Evolutionary conservation across 352 stramenopile species (phyloP), one percentile per base, ranked within the genome.

Genomic region (Pythium dissimile): DNA sequence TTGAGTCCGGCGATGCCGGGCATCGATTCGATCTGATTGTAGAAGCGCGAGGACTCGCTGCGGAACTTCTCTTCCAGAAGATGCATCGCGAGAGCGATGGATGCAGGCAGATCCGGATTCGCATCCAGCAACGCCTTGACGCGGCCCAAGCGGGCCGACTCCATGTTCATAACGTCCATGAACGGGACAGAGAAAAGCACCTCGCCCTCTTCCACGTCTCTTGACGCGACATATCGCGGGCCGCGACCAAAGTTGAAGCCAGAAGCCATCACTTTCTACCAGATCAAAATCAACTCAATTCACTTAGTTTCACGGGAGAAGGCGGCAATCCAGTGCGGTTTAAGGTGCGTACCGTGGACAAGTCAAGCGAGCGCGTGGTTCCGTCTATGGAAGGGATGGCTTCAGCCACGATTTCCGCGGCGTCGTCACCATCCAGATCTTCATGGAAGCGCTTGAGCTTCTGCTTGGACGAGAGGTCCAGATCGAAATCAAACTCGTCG

Each of bases 141-240:
- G 16, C 64, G 53, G 11, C 59, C 64, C 13, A 47, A 28, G 15
- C 18, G 39, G 9, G 64, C 64, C 10, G 64, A 58, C 26, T 72
- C n/a, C 18, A 66, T 4, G 21, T 20, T 65, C 53, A 72, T 68
- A 7, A 72, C 32, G 9, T 69, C 41, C 5, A 34, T 27, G 18
- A 62, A 62, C 6, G 64, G 64, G 2, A 72, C 28, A 5, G 50
- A 62, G 45, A 72, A 72, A 11, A 72, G 42, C 49, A 62, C 54
- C 7, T 69, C 64, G 9, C 60, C 60, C 20, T 41, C 16, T 5
- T 30, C 9, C 0, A 72, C 41, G 1, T 48, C 27, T 16, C 48
- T 15, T 2, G 44, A 53, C 3, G 64, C 59, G 5, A 64, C 42
- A 39, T 66, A 72, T 10, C 64, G 50, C 15, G 41, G 39, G 27